Evolutionary conservation across 2,329 filamentous ascomycete species (phyloP).

Genomic region (Pseudogymnoascus sp.): DNA sequence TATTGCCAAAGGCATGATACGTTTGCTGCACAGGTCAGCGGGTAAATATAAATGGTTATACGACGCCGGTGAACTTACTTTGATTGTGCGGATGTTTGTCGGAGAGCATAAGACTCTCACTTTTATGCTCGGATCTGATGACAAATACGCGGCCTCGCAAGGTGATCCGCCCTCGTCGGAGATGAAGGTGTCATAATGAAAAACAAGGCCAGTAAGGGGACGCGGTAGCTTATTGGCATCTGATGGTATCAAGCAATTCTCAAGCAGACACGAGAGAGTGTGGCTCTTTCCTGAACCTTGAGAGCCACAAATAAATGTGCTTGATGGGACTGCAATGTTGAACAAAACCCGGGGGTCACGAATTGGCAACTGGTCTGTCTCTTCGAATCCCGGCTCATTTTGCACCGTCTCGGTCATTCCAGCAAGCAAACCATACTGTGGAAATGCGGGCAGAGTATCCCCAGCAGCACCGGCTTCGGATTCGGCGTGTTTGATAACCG

Average conservation of each 20-base stretch:
- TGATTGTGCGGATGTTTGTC: constrained; percentile 36
- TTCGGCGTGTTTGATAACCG: constrained; percentile 17
- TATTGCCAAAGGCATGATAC: constrained; percentile 34
- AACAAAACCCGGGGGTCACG: constrained; percentile 33
- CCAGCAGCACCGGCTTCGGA: neutral
- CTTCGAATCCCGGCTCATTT: neutral
- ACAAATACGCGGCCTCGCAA: constrained; percentile 49
- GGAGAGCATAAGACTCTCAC: constrained; percentile 45
- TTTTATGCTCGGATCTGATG: constrained; percentile 35
- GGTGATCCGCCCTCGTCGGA: constrained; percentile 25
- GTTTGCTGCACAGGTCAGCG: constrained; percentile 14
- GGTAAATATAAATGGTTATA: neutral
- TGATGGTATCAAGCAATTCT: constrained; percentile 34
- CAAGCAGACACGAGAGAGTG: constrained; percentile 49
- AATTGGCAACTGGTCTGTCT: neutral
- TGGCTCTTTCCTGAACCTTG: constrained; percentile 56
- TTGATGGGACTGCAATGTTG: constrained; percentile 48
- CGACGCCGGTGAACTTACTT: constrained; percentile 15
- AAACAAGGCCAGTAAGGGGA: constrained; percentile 45
- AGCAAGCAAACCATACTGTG: constrained; percentile 24
- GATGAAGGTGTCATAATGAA: constrained; percentile 46
- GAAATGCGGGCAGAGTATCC: constrained; percentile 12
- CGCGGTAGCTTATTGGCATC: constrained; percentile 35
- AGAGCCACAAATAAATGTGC: constrained; percentile 53
- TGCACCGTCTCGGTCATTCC: constrained; percentile 14